Conservation (phyloP, 2,329 filamentous ascomycete genomes). For the Colletotrichum eremochloae region DNA sequence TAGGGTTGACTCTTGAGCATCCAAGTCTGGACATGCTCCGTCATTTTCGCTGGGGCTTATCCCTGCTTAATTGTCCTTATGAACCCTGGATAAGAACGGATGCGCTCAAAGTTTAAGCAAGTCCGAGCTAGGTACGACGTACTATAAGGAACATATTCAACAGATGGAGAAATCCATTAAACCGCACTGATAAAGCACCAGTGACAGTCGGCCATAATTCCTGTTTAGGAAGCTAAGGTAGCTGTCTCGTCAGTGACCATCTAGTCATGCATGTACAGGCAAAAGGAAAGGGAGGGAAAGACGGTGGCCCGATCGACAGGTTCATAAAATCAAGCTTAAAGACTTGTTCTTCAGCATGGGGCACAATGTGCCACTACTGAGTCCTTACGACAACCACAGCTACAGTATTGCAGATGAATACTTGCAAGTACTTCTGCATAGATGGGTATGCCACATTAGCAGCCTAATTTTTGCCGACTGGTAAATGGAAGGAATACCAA, state of each 20-base stretch:
- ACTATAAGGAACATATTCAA: not conserved
- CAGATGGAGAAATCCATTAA: not conserved
- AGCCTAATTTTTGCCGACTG: not conserved
- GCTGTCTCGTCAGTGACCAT: not conserved
- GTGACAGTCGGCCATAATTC: not conserved
- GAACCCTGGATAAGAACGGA: not conserved
- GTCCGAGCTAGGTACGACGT: too few relatives aligned
- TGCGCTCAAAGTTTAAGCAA: too few relatives aligned
- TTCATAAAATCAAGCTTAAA: conserved; percentile 35
- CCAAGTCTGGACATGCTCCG: not conserved
- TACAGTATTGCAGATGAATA: not conserved
- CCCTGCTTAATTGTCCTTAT: not conserved
- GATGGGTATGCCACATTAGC: not conserved
- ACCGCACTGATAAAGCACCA: conserved; percentile 16
- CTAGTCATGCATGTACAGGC: too few relatives aligned
- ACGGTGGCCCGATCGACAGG: conserved; percentile 22
- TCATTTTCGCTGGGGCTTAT: not conserved
- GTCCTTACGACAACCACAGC: not conserved
- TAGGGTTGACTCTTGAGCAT: not conserved
- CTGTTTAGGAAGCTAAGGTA: not conserved
- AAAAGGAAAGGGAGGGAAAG: not conserved
- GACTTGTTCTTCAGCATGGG: not conserved
- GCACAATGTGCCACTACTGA: not conserved
- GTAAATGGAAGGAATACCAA: too few relatives aligned
- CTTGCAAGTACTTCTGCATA: not conserved